Evolutionary conservation across 495 filamentous ascomycete genomes (phyloP), one percentile per base, ranked within the genome.

Genomic region (Aspergillus coremiiformis): DNA sequence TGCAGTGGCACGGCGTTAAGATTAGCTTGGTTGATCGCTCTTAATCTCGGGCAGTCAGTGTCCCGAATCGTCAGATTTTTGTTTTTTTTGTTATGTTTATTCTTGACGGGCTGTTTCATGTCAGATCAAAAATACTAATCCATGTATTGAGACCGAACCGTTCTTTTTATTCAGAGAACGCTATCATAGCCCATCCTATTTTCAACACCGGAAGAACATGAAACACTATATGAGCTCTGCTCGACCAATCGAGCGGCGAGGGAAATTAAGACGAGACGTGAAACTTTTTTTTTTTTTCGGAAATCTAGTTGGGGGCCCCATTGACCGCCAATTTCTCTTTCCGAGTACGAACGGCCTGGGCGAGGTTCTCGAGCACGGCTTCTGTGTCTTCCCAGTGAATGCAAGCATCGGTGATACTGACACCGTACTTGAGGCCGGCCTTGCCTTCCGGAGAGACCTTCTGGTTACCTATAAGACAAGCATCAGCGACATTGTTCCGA

Each of bases 381-480:
- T 91, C 84, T n/a, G 93, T 99, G 58, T 93, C 89, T 57, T 94
- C 86, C 89, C 89, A 95, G 64, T 81, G 74, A 61, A 99, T 96
- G 67, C 94, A 99, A 33, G 94, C 93, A 72, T 99, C 94, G 3
- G 94, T 99, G 66, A 99, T 97, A 59, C 86, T 92, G 64, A 97
- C 86, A 61, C 93, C 93, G 64, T 97, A 94, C 70, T 94, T 89
- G 55, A 99, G 81, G 23, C 84, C 89, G 26, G 76, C 72, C 72
- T 90, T 93, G 61, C 93, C 93, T 74, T 96, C 90, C 43, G 80
- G 73, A 1, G 90, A 87, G 14, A 96, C 89, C 67, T 96, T 97
- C 69, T 99, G 93, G 69, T 76, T 86, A 53, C 90, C 87, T 91
- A 56, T 7, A 59, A 50, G 45, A 14, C 7, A 53, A 47, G 4